Evolutionary conservation across 371 early-diverging fungal genomes (phyloP), one percentile per base, ranked within the genome.

Genomic region (Mortierella sp.): DNA sequence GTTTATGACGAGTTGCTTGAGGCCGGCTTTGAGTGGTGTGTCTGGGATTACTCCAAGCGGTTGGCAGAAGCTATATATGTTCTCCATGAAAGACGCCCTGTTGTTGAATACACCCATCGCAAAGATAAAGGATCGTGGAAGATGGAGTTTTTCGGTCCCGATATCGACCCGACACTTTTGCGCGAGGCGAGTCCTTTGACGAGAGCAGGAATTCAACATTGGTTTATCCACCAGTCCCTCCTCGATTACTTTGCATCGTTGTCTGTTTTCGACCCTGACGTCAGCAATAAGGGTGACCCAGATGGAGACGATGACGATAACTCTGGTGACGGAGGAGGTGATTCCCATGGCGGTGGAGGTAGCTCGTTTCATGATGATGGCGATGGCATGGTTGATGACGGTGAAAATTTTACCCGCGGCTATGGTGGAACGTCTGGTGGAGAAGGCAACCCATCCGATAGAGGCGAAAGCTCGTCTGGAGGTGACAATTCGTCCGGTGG

Each of bases 111-210:
- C 58, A 31, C 1, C 3, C 60, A 16, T 1, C 16, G 1, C 0
- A 52, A n/a, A 3, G 72, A 76, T 34, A 42, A 57, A 0, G 9
- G 14, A 9, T 2, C 9, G 0, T 77, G 71, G 77, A 72, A 57
- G 28, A 42, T 5, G 0, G 16, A 31, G 45, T 76, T 76, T 38
- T 70, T 70, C 8, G 38, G 52, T 7, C 6, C n/a, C 4, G 44
- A 44, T 8, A 31, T n/a, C n/a, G 42, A 42, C 13, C 16, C 26
- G n/a, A 48, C 38, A 24, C 42, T 76, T 11, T 34, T 76, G 19
- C 70, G 52, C 16, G 70, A 70, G 26, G 42, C 70, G 21, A 57
- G 70, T 7, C 77, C 77, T 2, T 26, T 76, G 0, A 45, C 57
- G 6, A 28, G 55, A 24, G 13, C 34, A 14, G 71, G 70, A 3